Conservation (phyloP, 2,329 filamentous ascomycete genomes). For the Zymoseptoria brevis region DNA sequence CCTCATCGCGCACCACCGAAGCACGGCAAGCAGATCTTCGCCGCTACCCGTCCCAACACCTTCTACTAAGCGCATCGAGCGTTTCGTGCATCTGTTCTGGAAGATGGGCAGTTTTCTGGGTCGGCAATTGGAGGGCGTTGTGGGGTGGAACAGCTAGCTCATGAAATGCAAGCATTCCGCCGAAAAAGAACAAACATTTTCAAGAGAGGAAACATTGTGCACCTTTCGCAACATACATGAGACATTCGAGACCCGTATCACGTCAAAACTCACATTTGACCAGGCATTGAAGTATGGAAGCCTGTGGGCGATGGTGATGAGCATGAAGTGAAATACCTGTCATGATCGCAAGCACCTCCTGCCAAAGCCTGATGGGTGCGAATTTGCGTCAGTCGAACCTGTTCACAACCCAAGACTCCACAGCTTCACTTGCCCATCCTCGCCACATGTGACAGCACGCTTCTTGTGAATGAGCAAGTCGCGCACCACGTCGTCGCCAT, state of each 20-base stretch:
- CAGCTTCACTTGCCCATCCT: conserved; percentile 39
- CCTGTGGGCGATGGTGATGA: background rate
- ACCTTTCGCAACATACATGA: background rate
- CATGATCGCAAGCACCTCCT: background rate
- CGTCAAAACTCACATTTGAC: background rate
- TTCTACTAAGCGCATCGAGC: conserved; percentile 70
- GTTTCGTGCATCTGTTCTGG: conserved; percentile 16
- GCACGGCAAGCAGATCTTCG: conserved; percentile 82
- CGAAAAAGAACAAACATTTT: background rate
- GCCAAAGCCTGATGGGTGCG: no score
- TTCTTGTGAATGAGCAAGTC: conserved; percentile 35
- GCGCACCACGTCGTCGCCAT: conserved; percentile 43
- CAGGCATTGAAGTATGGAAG: background rate
- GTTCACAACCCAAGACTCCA: conserved; percentile 30
- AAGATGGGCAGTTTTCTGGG: conserved; percentile 1
- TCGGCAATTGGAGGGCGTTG: background rate
- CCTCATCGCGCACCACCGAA: conserved; percentile 88
- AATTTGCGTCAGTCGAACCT: background rate
- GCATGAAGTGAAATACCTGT: background rate
- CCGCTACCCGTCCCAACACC: conserved; percentile 86
- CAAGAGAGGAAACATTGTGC: background rate
- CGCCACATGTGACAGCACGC: conserved; percentile 38
- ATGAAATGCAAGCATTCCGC: background rate
- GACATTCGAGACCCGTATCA: background rate
- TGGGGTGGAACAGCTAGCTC: background rate